phyloP scores from a whole-genome alignment of 176 grass and related monocot species.

The Carex kokanica region DNA sequence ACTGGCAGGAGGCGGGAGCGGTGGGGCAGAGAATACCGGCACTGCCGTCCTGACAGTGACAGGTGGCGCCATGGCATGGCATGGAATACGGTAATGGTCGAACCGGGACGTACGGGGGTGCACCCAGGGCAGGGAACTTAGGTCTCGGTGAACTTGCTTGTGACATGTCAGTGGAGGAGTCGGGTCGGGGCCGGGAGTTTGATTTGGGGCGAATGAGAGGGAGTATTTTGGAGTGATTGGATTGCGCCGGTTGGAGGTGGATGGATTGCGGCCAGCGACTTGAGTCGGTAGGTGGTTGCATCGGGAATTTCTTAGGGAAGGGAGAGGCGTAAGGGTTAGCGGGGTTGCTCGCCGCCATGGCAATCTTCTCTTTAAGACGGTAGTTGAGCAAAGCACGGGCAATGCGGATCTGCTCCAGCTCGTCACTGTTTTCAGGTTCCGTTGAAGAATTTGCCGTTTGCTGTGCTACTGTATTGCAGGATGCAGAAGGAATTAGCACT shows the following conservation, averaged over 20 bases:
- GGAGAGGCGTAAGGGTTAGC: conserved; percentile 74
- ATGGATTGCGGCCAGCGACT: conserved; percentile 34
- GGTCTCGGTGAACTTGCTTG: conserved; percentile 37
- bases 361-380: conserved; percentile 84
- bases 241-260: conserved; percentile 49
- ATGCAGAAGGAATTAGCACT: not conserved
- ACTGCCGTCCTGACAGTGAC: conserved; percentile 86
- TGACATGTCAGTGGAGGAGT: conserved; percentile 40
- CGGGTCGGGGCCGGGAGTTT: conserved; percentile 53
- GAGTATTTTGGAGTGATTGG: conserved; percentile 83
- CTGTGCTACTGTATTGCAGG: conserved; percentile 48
- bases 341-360: conserved; percentile 48
- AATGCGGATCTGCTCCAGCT: conserved; percentile 95
- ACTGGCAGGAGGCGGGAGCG: conserved; percentile 54
- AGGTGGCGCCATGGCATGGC: conserved; percentile 86
- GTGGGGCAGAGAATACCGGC: conserved; percentile 95
- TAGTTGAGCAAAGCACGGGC: conserved; percentile 92
- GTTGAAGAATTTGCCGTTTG: conserved; percentile 54
- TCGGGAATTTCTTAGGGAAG: conserved; percentile 94
- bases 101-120: conserved; percentile 90
- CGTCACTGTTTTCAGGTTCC: conserved; percentile 84
- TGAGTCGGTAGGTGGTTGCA: conserved; percentile 45
- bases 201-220: conserved; percentile 78
- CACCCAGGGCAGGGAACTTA: conserved; percentile 70
- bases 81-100: conserved; percentile 57